Evolutionary conservation across 139 green algal species (phyloP).

Genomic region (Micractinium sp.): DNA sequence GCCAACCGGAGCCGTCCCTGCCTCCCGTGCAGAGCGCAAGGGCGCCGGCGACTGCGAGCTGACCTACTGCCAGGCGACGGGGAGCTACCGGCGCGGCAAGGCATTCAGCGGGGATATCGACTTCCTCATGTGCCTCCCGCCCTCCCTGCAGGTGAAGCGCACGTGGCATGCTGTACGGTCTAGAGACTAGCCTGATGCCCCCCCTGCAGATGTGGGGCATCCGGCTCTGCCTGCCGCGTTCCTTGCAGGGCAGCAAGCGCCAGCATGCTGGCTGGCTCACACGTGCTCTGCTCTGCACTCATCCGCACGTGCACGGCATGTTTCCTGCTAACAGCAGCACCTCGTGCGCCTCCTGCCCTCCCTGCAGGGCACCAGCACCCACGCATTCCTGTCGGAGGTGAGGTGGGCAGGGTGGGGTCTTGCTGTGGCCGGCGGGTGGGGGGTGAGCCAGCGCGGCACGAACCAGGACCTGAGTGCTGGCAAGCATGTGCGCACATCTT

Average conservation of each 20-base stretch:
- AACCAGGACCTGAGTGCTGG: too few species aligned
- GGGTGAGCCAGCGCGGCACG: background rate
- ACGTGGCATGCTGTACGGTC: too few species aligned
- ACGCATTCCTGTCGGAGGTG: background rate
- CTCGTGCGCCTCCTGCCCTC: background rate
- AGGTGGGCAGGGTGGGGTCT: background rate
- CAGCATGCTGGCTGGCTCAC: too few species aligned
- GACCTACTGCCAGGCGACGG: constrained; percentile 54
- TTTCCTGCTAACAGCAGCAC: too few species aligned
- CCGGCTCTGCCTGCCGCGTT: background rate
- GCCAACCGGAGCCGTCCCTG: background rate
- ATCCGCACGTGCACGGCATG: too few species aligned
- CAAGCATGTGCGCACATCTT: too few species aligned
- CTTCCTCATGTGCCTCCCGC: constrained; percentile 49
- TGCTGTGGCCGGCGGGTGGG: background rate
- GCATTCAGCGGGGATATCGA: constrained; percentile 61
- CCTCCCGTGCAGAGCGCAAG: background rate
- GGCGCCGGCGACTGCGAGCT: constrained; percentile 32
- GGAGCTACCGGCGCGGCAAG: constrained; percentile 66
- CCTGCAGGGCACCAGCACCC: background rate
- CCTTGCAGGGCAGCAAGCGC: too few species aligned
- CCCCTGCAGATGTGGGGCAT: constrained; percentile 16
- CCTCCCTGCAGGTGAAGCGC: background rate
- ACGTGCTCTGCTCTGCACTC: too few species aligned
- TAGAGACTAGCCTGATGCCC: background rate